Evolutionary conservation across 805 yeast genomes (phyloP).

Genomic region (Pichia phayaonensis): DNA sequence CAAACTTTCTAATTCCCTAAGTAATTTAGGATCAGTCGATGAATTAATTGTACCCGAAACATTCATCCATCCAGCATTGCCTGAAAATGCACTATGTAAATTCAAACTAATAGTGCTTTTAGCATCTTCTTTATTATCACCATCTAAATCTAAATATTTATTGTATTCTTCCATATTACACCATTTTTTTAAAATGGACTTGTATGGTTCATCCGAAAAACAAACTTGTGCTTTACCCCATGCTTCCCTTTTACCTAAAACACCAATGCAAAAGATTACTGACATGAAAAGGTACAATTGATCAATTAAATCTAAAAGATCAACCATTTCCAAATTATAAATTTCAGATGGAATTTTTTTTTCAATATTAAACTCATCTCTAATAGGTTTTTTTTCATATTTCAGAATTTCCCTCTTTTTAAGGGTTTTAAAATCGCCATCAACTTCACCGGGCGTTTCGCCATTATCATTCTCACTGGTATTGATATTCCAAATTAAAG

Average conservation of each 20-base stretch:
- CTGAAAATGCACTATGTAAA: neutral
- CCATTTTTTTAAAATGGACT: conserved; percentile 16
- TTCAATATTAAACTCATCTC: neutral
- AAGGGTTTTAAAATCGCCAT: neutral
- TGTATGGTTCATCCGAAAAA: conserved; percentile 16
- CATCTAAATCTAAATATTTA: conserved; percentile 2
- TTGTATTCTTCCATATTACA: conserved; percentile 3
- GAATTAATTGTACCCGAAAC: neutral
- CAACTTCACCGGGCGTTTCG: neutral
- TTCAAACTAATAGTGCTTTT: neutral
- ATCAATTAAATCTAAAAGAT: conserved; percentile 4
- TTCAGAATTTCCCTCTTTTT: neutral
- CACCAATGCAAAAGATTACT: conserved; percentile 18
- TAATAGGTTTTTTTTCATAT: neutral
- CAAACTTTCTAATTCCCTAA: conserved; percentile 1
- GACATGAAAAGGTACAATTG: conserved; percentile 22
- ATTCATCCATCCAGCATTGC: conserved; percentile 7
- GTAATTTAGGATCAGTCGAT: neutral
- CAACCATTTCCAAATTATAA: neutral
- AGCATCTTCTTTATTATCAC: neutral
- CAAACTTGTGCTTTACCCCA: conserved; percentile 25
- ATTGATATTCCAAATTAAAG: neutral
- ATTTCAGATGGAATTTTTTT: conserved; percentile 1
- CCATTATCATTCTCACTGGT: neutral
- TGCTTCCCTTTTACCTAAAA: conserved; percentile 21